phyloP scores from a whole-genome alignment of 164 flowering plant genomes.

The Nymphaea colorata region DNA sequence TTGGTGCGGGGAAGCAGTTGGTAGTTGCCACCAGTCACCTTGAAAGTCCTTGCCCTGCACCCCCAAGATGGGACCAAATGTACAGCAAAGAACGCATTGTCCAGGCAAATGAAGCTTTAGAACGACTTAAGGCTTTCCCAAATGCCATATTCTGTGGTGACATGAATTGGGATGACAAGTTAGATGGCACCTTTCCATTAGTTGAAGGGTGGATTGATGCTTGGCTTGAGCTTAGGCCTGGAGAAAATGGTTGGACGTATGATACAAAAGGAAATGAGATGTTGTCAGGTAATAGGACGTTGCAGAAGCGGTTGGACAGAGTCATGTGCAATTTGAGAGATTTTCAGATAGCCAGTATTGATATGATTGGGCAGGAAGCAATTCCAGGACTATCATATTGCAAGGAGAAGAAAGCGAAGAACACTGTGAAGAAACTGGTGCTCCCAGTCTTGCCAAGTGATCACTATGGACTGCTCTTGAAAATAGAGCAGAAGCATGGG shows the following conservation, averaged over 20 bases:
- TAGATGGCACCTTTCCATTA: slow-evolving; percentile 70
- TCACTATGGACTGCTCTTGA: slow-evolving; percentile 84
- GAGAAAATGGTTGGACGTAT: slow-evolving; percentile 79
- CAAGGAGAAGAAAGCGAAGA: slow-evolving; percentile 69
- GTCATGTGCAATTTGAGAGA: slow-evolving; percentile 48
- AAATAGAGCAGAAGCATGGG: slow-evolving; percentile 19
- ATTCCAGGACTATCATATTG: slow-evolving; percentile 55
- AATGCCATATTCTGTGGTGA: slow-evolving; percentile 87
- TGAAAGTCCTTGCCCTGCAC: slow-evolving; percentile 91
- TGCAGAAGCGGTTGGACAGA: slow-evolving; percentile 80
- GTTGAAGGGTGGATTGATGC: slow-evolving; percentile 80
- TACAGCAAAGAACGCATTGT: slow-evolving; percentile 80
- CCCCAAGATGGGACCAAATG: slow-evolving; percentile 95
- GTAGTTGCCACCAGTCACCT: slow-evolving; percentile 88
- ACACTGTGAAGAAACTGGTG: slow-evolving; percentile 31
- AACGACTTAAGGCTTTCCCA: slow-evolving; percentile 29
- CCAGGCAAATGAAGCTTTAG: slow-evolving; percentile 65
- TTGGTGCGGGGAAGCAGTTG: slow-evolving; percentile 23
- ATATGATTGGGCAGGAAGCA: slow-evolving; percentile 77
- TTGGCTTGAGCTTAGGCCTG: slow-evolving; percentile 58
- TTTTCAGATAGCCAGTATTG: slow-evolving; percentile 42
- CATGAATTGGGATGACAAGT: slow-evolving; percentile 97
- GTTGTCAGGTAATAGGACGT: slow-evolving; percentile 63
- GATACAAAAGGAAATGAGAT: slow-evolving; percentile 85
- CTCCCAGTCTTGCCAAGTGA: slow-evolving; percentile 98